Evolutionary conservation across 208 protist species (phyloP), one percentile per base, ranked within the genome.

Genomic region (Novymonas esmeraldas): DNA sequence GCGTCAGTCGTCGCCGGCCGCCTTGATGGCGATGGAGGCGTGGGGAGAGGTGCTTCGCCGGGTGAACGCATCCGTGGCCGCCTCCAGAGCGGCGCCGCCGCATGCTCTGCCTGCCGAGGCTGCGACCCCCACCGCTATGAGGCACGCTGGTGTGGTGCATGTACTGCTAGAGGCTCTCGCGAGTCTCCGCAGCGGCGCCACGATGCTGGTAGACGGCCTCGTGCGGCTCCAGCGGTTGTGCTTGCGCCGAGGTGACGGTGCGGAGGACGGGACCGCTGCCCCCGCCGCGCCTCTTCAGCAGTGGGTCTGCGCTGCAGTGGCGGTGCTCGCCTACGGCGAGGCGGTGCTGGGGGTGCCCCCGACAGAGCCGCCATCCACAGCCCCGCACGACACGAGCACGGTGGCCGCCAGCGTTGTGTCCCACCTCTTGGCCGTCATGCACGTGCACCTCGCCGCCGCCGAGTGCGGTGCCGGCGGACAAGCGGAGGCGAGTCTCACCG

Each of bases 291-390:
- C n/a, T n/a, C n/a, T n/a, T n/a, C n/a, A n/a, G n/a, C 61, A 64
- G 16, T 67, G 69, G 60, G 42, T 64, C 9, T 68, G 69, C 22
- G 52, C 61, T 26, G 38, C 31, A 6, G 55, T 64, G 5, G 34
- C 69, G 44, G 16, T 75, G 62, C 41, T 68, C 26, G 34, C 55
- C 34, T 69, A 75, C 46, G 69, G 69, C 24, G 61, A 75, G 42
- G 48, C 55, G 1, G 20, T 54, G 34, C 14, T 75, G 31, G 50
- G 46, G 20, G 0, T 75, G n/a, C 56, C 18, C 33, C 45, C 33
- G 14, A 24, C 36, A 31, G 0, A 26, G 24, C 24, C 13, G 6
- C 36, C 2, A 22, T 31, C 18, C 13, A 20, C 38, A n/a, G 26
- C 56, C 33, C 22, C 11, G 33, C 11, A 20, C 22, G 18, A 44